A percentile compares a stretch with the other conserved stretches of the same genome.
These are phyloP conservation scores for Colletotrichum lentis DNA, from an alignment of 2,329 filamentous ascomycete species.

Conservation along the genomic window DNA sequence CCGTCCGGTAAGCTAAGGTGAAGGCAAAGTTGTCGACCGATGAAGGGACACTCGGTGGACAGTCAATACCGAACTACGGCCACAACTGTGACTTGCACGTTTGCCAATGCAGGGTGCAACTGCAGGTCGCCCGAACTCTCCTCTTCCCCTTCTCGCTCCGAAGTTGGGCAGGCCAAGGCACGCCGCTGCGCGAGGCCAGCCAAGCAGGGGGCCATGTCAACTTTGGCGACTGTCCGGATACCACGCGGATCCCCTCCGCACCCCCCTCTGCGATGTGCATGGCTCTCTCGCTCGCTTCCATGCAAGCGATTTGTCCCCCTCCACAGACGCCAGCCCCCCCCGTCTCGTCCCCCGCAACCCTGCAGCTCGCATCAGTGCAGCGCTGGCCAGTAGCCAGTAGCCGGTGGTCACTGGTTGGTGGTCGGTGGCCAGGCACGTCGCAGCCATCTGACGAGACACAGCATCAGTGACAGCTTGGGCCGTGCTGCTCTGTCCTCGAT, in stretches of 20 bases:
- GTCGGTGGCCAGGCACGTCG: constrained; percentile 4
- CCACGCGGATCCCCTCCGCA: neutral
- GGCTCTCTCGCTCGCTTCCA: constrained; percentile 28
- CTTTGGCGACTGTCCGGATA: neutral
- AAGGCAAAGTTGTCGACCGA: constrained; percentile 1
- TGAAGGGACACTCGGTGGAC: constrained; percentile 2
- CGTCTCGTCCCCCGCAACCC: constrained; percentile 9
- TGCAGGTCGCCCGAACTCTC: constrained; percentile 14
- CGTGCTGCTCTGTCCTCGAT: constrained; percentile 5
- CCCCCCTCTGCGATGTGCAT: too few relatives aligned
- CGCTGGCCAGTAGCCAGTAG: neutral
- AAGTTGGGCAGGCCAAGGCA: constrained; percentile 16
- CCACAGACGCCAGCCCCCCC: neutral
- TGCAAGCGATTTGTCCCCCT: constrained; percentile 32
- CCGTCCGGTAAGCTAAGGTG: constrained; percentile 12
- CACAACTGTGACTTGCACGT: neutral
- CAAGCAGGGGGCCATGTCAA: neutral
- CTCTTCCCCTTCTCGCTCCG: neutral
- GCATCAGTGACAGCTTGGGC: constrained; percentile 26
- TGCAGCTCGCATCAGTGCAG: constrained; percentile 7
- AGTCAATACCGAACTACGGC: neutral
- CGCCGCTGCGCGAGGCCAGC: neutral
- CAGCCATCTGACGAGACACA: constrained; percentile 26
- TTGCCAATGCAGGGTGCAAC: constrained; percentile 12
- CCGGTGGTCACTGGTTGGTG: too few relatives aligned